These are phyloP conservation scores for Schwanniomyces etchellsii DNA, from an alignment of 1,139 yeast genomes.

Conservation along the genomic window DNA sequence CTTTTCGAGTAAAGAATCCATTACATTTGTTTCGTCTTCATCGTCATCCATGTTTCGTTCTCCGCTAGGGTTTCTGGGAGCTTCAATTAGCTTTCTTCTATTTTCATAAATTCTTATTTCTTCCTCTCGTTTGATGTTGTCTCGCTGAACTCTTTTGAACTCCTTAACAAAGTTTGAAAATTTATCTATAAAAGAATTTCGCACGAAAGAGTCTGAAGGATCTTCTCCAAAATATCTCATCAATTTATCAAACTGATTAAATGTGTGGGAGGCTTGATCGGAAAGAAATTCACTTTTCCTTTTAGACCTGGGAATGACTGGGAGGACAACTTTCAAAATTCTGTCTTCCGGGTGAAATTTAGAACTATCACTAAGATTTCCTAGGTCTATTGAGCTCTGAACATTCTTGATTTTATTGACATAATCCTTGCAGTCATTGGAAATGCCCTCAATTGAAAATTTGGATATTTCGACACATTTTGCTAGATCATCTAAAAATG, in stretches of 20 bases:
- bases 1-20: conserved; percentile 70
- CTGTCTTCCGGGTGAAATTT: conserved; percentile 72
- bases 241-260: conserved; percentile 62
- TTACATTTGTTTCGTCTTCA: conserved; percentile 46
- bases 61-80: conserved; percentile 25
- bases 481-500: conserved; percentile 54
- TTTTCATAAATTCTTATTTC: conserved; percentile 72
- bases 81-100: conserved; percentile 59
- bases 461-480: conserved; percentile 58
- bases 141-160: conserved; percentile 71
- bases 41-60: conserved; percentile 16
- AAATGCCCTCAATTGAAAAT: conserved; percentile 62
- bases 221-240: conserved; percentile 80
- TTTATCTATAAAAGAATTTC: conserved; percentile 64
- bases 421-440: conserved; percentile 56
- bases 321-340: conserved; percentile 56
- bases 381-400: conserved; percentile 67
- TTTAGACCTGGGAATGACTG: conserved; percentile 63
- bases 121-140: conserved; percentile 74
- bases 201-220: conserved; percentile 60
- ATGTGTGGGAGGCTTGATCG: conserved; percentile 59
- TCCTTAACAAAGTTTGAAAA: conserved; percentile 70
- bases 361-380: conserved; percentile 70
- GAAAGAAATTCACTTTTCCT: conserved; percentile 57
- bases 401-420: conserved; percentile 57